Evolutionary conservation across 2,329 filamentous ascomycete genomes (phyloP).

Genomic region (Pleomassaria siparia): DNA sequence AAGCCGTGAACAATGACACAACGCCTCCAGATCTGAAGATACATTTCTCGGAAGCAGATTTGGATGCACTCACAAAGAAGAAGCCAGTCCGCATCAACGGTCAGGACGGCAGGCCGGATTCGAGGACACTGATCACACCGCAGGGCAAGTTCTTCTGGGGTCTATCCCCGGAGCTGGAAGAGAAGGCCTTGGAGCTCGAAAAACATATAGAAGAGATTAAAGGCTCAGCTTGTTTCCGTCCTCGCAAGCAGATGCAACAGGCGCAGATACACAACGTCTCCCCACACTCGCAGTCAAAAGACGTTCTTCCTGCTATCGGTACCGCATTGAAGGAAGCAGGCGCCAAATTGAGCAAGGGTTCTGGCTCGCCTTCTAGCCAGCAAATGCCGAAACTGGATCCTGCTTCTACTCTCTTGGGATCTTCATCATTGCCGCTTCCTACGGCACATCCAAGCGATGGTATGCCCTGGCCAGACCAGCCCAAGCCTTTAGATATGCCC

Average conservation of each 20-base stretch:
- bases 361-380: constrained; percentile 14
- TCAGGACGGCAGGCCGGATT: constrained; percentile 47
- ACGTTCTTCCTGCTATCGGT: constrained; percentile 38
- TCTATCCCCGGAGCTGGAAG: constrained; percentile 68
- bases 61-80: constrained; percentile 58
- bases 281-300: constrained; percentile 25
- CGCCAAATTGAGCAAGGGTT: constrained; percentile 33
- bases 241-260: constrained; percentile 17
- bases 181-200: constrained; percentile 70
- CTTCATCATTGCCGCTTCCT: constrained; percentile 24
- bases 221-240: constrained; percentile 32
- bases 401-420: constrained; percentile 21
- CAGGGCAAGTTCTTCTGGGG: constrained; percentile 76
- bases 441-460: constrained; percentile 23
- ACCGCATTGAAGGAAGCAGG: constrained; percentile 41
- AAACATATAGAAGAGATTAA: constrained; percentile 41
- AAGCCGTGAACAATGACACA: constrained; percentile 17
- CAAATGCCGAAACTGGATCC: constrained; percentile 30
- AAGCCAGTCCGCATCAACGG: constrained; percentile 49
- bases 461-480: constrained; percentile 1
- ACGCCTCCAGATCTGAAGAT: constrained; percentile 40
- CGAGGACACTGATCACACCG: constrained; percentile 71
- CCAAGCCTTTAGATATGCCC: constrained; percentile 7
- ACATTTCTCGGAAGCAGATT: constrained; percentile 44
- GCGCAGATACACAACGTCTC: constrained; percentile 13